Evolutionary conservation across 305 asterid genomes (phyloP).

Genomic region (Plantago coronopus): DNA sequence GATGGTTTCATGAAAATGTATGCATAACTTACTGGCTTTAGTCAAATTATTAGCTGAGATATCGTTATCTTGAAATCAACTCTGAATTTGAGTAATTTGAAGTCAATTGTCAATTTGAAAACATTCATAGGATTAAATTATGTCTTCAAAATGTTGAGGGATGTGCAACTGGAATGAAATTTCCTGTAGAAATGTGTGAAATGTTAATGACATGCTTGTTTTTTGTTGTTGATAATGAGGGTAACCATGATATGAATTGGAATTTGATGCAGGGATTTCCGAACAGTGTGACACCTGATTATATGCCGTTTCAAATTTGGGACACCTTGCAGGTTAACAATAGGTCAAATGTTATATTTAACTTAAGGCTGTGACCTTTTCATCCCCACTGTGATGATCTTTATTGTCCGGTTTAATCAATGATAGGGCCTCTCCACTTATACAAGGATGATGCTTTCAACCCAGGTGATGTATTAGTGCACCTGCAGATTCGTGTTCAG

Average conservation of each 20-base stretch:
- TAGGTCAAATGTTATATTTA: conserved; percentile 17
- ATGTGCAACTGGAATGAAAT: no score
- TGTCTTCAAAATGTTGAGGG: neutral
- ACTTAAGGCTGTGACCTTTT: conserved; percentile 8
- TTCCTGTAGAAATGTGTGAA: neutral
- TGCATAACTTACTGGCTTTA: conserved; percentile 13
- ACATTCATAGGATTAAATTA: conserved; percentile 8
- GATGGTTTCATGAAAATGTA: no score
- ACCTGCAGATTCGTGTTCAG: neutral
- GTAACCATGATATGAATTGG: conserved; percentile 11
- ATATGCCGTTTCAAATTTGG: conserved; percentile 83
- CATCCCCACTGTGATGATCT: conserved; percentile 9
- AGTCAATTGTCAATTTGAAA: neutral
- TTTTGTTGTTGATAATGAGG: conserved; percentile 8
- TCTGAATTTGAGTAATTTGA: no score
- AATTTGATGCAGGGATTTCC: conserved; percentile 78
- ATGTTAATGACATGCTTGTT: conserved; percentile 9
- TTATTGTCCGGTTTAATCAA: conserved; percentile 11
- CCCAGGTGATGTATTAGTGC: conserved; percentile 51
- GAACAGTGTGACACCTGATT: conserved; percentile 82
- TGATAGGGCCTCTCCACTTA: conserved; percentile 91
- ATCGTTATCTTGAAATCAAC: no score
- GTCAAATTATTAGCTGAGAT: conserved; percentile 5
- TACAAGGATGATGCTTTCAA: conserved; percentile 86
- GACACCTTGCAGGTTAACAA: conserved; percentile 77